Conservation (phyloP, 2,329 filamentous ascomycete species). For the Botryotinia globosa region DNA sequence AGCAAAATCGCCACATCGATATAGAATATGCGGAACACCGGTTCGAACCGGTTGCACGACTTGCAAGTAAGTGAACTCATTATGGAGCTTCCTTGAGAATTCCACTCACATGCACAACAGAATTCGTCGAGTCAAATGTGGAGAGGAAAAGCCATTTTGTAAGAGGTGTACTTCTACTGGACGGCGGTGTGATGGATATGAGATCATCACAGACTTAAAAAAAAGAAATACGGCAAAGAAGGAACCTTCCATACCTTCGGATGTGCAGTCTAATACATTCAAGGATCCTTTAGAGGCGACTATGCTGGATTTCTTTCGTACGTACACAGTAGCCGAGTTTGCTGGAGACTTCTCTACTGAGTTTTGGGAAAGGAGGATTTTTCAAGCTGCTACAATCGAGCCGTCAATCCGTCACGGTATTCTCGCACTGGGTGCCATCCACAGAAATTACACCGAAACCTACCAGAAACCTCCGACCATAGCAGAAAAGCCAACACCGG, state of each 20-base stretch:
- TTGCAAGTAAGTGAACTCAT: conserved; percentile 33
- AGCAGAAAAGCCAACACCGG: not conserved
- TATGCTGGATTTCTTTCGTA: conserved; percentile 31
- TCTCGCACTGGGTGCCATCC: conserved; percentile 36
- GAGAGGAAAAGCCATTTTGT: conserved; percentile 36
- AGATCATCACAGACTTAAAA: conserved; percentile 9
- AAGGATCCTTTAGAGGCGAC: conserved; percentile 30
- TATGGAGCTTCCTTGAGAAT: not conserved
- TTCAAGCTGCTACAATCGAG: conserved; percentile 29
- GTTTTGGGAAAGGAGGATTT: conserved; percentile 33
- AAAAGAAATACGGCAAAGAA: not conserved
- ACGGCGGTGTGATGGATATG: conserved; percentile 37
- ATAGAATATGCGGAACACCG: conserved; percentile 36
- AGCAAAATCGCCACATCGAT: conserved; percentile 31
- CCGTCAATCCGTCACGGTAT: conserved; percentile 34
- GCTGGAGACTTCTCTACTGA: conserved; percentile 31
- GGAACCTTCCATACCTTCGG: not conserved
- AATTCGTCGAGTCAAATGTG: conserved; percentile 37
- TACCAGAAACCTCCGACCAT: conserved; percentile 44
- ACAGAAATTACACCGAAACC: conserved; percentile 39
- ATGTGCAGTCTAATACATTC: not conserved
- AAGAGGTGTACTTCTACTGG: conserved; percentile 36
- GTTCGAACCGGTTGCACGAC: conserved; percentile 34
- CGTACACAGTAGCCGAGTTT: conserved; percentile 30
- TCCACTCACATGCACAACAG: conserved; percentile 24